A percentile compares a stretch with the other conserved stretches of the same genome.
phyloP scores from a whole-genome alignment of 768 basidiomycete species.

The Pleurotus ostreatus region DNA sequence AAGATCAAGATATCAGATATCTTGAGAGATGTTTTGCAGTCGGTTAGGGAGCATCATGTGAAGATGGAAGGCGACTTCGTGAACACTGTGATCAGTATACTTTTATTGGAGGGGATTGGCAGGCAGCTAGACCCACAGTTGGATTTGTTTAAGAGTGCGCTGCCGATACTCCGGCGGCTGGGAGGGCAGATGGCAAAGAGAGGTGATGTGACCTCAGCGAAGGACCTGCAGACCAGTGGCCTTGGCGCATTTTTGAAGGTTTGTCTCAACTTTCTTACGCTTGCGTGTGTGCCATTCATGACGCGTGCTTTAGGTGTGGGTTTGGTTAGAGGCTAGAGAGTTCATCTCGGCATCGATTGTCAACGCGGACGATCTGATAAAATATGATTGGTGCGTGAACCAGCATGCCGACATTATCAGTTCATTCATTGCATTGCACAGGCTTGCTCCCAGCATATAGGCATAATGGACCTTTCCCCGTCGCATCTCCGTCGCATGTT shows the following conservation, averaged over 20 bases:
- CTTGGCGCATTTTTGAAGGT: conserved; percentile 76
- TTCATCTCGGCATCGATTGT: conserved; percentile 75
- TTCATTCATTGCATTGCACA: conserved; percentile 19
- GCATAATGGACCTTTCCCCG: conserved; percentile 62
- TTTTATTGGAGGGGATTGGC: conserved; percentile 94
- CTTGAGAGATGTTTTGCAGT: conserved; percentile 80
- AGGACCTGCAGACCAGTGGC: conserved; percentile 41
- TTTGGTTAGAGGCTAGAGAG: conserved; percentile 89
- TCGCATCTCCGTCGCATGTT: conserved; percentile 75
- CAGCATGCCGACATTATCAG: not conserved
- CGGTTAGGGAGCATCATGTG: conserved; percentile 89
- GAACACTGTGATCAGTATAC: conserved; percentile 93
- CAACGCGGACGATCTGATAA: conserved; percentile 82
- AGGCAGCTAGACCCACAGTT: conserved; percentile 86
- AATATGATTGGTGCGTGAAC: conserved; percentile 68
- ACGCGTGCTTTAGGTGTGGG: conserved; percentile 54
- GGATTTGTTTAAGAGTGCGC: conserved; percentile 92
- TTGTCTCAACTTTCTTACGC: too few species aligned
- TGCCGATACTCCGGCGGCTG: conserved; percentile 90
- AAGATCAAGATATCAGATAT: conserved; percentile 95
- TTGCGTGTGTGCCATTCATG: too few species aligned
- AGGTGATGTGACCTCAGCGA: conserved; percentile 56
- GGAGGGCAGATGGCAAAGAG: conserved; percentile 84
- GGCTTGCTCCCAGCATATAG: conserved; percentile 50
- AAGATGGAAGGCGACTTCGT: conserved; percentile 99